Conservation (phyloP, 768 basidiomycete genomes). For the Mycena albidolilacea region DNA sequence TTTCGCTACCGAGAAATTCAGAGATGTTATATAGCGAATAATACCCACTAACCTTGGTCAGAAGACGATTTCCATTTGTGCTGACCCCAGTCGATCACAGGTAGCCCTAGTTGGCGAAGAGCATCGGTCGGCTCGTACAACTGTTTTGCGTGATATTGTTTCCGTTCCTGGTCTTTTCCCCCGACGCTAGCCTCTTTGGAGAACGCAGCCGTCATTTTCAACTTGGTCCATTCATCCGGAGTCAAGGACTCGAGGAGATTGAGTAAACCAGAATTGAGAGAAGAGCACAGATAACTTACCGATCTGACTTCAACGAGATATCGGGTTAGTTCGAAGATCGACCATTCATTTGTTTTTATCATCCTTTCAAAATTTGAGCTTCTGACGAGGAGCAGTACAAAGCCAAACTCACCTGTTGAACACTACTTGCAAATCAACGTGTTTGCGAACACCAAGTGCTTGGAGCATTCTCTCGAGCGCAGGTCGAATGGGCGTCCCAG, state of each 20-base stretch:
- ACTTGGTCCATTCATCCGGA: constrained; percentile 64
- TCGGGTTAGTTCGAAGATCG: constrained; percentile 84
- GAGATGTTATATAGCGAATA: constrained; percentile 10
- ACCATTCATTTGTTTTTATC: constrained; percentile 94
- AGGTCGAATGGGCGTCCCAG: constrained; percentile 74
- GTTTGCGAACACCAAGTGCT: constrained; percentile 87
- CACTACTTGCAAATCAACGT: constrained; percentile 94
- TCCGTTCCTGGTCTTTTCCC: constrained; percentile 50
- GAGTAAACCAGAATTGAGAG: not conserved
- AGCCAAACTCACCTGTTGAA: constrained; percentile 77
- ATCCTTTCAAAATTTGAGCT: constrained; percentile 62
- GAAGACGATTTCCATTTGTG: constrained; percentile 87
- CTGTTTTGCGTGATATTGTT: constrained; percentile 75
- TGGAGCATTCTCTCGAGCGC: constrained; percentile 79
- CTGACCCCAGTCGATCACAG: constrained; percentile 90
- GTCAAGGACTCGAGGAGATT: constrained; percentile 47
- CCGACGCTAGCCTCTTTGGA: constrained; percentile 62
- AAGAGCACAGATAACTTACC: constrained; percentile 26
- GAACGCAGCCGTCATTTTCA: constrained; percentile 83
- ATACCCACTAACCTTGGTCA: constrained; percentile 79
- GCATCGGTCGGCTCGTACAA: constrained; percentile 89
- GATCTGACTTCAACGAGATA: constrained; percentile 90
- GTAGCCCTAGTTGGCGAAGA: constrained; percentile 81
- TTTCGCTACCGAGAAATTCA: constrained; percentile 69
- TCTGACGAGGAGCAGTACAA: not conserved